Evolutionary conservation across 129 eudicot genomes (phyloP), one percentile per base, ranked within the genome.

Genomic region (Logfia minima): DNA sequence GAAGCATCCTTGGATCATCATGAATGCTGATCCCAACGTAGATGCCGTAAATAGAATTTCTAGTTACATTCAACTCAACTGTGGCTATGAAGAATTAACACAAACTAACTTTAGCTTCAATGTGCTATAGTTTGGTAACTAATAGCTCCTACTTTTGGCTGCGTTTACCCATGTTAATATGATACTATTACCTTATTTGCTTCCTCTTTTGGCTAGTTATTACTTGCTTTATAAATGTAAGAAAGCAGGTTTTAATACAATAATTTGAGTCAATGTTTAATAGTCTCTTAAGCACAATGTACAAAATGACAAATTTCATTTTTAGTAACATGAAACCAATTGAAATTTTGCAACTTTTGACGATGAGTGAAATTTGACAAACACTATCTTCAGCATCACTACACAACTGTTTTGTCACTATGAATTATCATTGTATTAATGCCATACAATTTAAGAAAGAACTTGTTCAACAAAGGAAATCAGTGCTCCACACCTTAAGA

Each of bases 1-100:
- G 82, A 81, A 87, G 83, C 98, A 91, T 79, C 89, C 98, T 77
- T 94, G 98, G 98, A 91, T 94, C 65, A 73, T 86, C 37, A 71
- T 71, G 83, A 91, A 94, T 84, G 97, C 90, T 23, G 84, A 87
- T 65, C 87, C 90, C 18, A 75, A 32, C 18, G 91, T 64, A 78
- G 77, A 55, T 85, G 87, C 81, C 32, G 79, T 11, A 64, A 16
- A 16, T 29, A 77, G 52, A 69, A 22, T 11, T 59, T 55, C 16
- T 52, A 62, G 22, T 56, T 78, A 63, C 61, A 21, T 70, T 16
- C 4, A 32, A 17, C 24, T 43, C 13, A 8, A 75, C 19, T 16
- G 48, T 71, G 26, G 21, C 53, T 21, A 34, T 61, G 28, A 71
- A 52, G 69, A 73, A 21, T 32, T 31, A 79, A 52, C 35, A 66